Evolutionary conservation across 257 asterid genomes (phyloP).

Genomic region (Ballota nigra): DNA sequence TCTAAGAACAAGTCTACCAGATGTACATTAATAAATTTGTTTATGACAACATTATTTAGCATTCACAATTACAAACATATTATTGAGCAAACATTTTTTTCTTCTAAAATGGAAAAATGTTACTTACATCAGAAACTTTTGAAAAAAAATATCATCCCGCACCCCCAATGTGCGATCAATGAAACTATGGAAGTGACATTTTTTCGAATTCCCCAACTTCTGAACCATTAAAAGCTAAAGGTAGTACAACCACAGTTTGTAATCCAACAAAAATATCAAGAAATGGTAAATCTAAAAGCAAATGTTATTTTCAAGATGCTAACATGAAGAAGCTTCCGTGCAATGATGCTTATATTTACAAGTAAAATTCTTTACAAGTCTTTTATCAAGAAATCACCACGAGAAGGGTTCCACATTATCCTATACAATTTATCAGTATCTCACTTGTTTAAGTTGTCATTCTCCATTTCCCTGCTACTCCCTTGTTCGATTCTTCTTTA

Average conservation of each 20-base stretch:
- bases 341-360: conserved; percentile 17
- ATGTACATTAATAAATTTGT: no score
- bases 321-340: not conserved
- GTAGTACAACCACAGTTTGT: not conserved
- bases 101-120: no score
- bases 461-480: not conserved
- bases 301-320: not conserved
- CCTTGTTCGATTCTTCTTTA: conserved; percentile 6
- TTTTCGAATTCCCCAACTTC: no score
- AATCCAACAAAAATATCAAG: not conserved
- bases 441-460: not conserved
- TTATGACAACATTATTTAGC: no score
- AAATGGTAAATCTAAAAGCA: not conserved
- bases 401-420: not conserved
- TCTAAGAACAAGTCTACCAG: no score
- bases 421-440: not conserved
- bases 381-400: not conserved
- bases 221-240: not conserved
- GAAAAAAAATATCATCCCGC: no score
- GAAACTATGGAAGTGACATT: no score
- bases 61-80: no score
- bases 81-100: no score
- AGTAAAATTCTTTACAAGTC: conserved; percentile 8
- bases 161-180: no score
- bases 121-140: no score